Evolutionary conservation across 2,329 filamentous ascomycete genomes (phyloP).

Genomic region (Aspergillus novofumigatus): DNA sequence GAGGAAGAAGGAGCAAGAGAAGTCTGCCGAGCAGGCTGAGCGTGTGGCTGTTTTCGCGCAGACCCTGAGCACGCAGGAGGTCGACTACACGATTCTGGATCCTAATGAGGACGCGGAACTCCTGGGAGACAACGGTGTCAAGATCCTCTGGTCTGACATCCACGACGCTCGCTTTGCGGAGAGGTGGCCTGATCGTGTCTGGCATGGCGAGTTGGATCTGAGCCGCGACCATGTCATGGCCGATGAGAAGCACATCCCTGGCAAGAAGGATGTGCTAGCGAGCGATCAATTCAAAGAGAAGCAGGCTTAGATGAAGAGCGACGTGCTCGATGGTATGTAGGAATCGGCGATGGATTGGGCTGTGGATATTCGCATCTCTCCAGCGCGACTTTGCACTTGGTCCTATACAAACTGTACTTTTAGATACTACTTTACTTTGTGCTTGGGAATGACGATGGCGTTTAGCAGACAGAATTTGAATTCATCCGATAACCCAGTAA

Average conservation of each 20-base stretch:
- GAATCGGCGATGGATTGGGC: not conserved
- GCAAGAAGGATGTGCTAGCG: constrained; percentile 20
- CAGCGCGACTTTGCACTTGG: constrained; percentile 9
- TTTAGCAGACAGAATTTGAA: constrained; percentile 12
- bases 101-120: constrained; percentile 21
- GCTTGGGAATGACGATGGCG: constrained; percentile 13
- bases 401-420: constrained; percentile 21
- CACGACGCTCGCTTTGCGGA: constrained; percentile 41
- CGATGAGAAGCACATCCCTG: constrained; percentile 21
- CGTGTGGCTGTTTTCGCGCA: constrained; percentile 19
- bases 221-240: constrained; percentile 34
- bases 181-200: constrained; percentile 41
- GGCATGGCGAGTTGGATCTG: constrained; percentile 40
- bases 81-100: constrained; percentile 29
- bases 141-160: constrained; percentile 45
- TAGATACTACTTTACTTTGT: constrained; percentile 12
- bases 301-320: constrained; percentile 8
- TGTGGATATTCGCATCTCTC: constrained; percentile 17
- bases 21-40: constrained; percentile 18
- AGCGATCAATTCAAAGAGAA: constrained; percentile 23
- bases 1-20: constrained; percentile 21
- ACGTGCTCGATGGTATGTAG: not conserved
- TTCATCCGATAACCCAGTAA: not conserved
- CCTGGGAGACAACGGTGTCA: constrained; percentile 32
- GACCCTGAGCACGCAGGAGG: constrained; percentile 12